Evolutionary conservation across 2,329 filamentous ascomycete species (phyloP).

Genomic region (Penicillium sp.): DNA sequence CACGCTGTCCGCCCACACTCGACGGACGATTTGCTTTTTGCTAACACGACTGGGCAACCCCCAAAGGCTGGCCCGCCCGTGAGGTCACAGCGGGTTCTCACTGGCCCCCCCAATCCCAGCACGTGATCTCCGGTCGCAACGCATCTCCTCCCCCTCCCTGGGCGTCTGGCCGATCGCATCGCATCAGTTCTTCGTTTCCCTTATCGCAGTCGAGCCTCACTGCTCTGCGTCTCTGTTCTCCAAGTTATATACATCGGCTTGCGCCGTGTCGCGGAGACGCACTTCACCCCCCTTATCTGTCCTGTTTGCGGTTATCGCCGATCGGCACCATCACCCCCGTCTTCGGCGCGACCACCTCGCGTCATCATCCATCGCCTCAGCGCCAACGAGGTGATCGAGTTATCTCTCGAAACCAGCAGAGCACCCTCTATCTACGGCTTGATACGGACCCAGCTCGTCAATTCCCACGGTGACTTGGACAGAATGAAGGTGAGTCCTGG

Average conservation of each 20-base stretch:
- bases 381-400: conserved; percentile 4
- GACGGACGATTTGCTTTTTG: background rate
- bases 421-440: background rate
- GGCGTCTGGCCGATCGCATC: conserved; percentile 33
- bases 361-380: conserved; percentile 9
- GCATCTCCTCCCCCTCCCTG: conserved; percentile 1
- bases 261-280: conserved; percentile 1
- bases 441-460: too few relatives aligned
- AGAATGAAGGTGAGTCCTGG: conserved; percentile 17
- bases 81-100: conserved; percentile 44
- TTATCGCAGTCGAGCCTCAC: background rate
- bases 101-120: conserved; percentile 35
- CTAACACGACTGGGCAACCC: conserved; percentile 1
- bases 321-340: conserved; percentile 35
- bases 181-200: background rate
- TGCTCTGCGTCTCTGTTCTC: background rate
- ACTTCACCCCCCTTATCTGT: conserved; percentile 15
- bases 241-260: background rate
- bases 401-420: conserved; percentile 1
- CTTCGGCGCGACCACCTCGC: conserved; percentile 25
- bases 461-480: background rate
- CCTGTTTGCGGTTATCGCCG: conserved; percentile 43
- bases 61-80: conserved; percentile 30
- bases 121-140: conserved; percentile 42
- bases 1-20: background rate